These are phyloP conservation scores for Cystobasidium tubakii DNA, from an alignment of 768 basidiomycete species.

Conservation along the genomic window DNA sequence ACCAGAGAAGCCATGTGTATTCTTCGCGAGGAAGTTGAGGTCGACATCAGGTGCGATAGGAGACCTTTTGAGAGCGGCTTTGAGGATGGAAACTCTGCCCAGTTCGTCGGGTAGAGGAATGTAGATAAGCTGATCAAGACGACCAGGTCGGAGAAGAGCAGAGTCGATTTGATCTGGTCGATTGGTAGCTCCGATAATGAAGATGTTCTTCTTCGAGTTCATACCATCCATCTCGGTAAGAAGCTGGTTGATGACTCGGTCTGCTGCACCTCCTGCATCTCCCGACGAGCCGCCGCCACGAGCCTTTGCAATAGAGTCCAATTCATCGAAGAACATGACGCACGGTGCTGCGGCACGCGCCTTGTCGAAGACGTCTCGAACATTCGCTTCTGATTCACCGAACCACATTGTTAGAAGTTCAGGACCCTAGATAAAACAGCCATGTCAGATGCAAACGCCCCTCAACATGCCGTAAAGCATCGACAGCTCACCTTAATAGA, in stretches of 20 bases:
- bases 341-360: constrained; percentile 98
- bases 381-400: constrained; percentile 99
- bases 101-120: constrained; percentile 95
- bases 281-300: constrained; percentile 71
- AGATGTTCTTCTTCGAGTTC: constrained; percentile 88
- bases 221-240: constrained; percentile 98
- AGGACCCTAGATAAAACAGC: constrained; percentile 60
- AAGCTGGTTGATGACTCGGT: constrained; percentile 71
- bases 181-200: constrained; percentile 83
- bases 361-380: constrained; percentile 99
- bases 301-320: constrained; percentile 97
- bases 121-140: constrained; percentile 98
- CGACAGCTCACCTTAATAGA: constrained; percentile 73
- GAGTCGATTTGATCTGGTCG: constrained; percentile 92
- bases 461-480: background rate
- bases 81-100: constrained; percentile 84
- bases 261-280: constrained; percentile 92
- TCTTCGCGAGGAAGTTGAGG: constrained; percentile 77
- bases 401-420: constrained; percentile 99
- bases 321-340: constrained; percentile 99
- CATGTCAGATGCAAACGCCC: constrained; percentile 11
- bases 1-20: constrained; percentile 96
- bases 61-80: constrained; percentile 82
- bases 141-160: constrained; percentile 89
- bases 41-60: constrained; percentile 78